A percentile compares a stretch with the other conserved stretches of the same genome.
phyloP scores from a whole-genome alignment of 768 basidiomycete genomes.

The Suillus paluster region DNA sequence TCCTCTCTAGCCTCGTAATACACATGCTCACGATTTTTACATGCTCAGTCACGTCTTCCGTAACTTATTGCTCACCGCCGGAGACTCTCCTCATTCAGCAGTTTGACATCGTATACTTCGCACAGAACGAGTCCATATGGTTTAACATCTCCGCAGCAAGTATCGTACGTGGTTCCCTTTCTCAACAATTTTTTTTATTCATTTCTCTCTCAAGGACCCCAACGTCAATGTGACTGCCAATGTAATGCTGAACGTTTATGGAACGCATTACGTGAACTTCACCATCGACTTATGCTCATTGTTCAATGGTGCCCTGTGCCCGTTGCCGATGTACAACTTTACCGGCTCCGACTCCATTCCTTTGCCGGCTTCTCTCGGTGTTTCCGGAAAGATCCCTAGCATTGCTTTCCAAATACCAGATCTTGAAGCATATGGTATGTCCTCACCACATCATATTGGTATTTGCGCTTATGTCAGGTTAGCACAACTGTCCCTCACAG shows the following conservation, averaged over 20 bases:
- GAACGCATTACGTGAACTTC: slow-evolving; percentile 77
- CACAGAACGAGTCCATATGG: slow-evolving; percentile 69
- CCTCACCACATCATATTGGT: neutral
- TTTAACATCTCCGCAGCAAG: slow-evolving; percentile 90
- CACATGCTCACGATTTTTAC: slow-evolving; percentile 9
- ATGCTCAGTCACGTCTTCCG: slow-evolving; percentile 83
- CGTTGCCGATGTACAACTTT: slow-evolving; percentile 82
- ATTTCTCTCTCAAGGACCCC: slow-evolving; percentile 50
- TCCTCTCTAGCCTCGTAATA: slow-evolving; percentile 8
- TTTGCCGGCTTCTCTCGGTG: slow-evolving; percentile 61
- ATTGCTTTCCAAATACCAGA: slow-evolving; percentile 91
- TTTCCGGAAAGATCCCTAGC: slow-evolving; percentile 63
- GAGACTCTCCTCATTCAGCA: slow-evolving; percentile 79
- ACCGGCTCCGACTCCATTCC: slow-evolving; percentile 76
- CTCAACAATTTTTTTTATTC: slow-evolving; percentile 8
- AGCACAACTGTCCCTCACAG: slow-evolving; percentile 75
- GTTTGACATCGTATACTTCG: slow-evolving; percentile 75
- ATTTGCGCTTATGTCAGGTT: slow-evolving; percentile 39
- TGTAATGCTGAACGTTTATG: slow-evolving; percentile 86
- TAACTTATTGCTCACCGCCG: slow-evolving; percentile 85
- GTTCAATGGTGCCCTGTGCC: slow-evolving; percentile 82
- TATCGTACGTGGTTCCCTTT: slow-evolving; percentile 59
- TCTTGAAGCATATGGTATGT: slow-evolving; percentile 64
- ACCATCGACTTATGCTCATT: slow-evolving; percentile 87
- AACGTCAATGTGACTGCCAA: slow-evolving; percentile 84